These are phyloP conservation scores for Chlorokybus atmophyticus DNA, from an alignment of 139 green algal genomes.

Conservation along the genomic window DNA sequence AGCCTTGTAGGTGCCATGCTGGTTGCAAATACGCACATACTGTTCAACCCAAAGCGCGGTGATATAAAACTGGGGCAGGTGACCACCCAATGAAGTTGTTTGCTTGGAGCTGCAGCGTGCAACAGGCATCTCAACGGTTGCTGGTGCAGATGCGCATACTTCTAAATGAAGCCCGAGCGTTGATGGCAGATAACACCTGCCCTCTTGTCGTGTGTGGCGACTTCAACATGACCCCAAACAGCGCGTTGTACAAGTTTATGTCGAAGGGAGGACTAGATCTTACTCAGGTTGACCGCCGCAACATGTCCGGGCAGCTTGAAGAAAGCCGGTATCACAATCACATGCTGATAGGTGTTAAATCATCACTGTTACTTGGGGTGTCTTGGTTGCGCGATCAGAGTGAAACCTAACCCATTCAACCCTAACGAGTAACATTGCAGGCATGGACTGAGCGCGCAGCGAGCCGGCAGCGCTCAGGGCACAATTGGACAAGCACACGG, in stretches of 20 bases:
- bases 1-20: conserved; percentile 34
- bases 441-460: no score
- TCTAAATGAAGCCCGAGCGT: not conserved
- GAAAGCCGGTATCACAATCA: no score
- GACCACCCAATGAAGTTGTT: not conserved
- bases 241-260: conserved; percentile 15
- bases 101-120: not conserved
- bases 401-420: no score
- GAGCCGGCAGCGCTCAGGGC: no score
- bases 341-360: no score
- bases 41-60: conserved; percentile 65
- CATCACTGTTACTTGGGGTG: no score
- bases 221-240: conserved; percentile 6
- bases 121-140: not conserved
- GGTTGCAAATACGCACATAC: conserved; percentile 64
- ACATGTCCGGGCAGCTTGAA: not conserved
- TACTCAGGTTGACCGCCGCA: not conserved
- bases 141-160: not conserved
- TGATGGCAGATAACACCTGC: not conserved
- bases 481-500: no score
- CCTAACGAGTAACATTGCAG: no score
- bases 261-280: not conserved
- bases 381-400: no score
- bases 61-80: conserved; percentile 17
- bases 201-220: not conserved